phyloP scores from a whole-genome alignment of 306 rosid species.

The Cicer chorassanicum region DNA sequence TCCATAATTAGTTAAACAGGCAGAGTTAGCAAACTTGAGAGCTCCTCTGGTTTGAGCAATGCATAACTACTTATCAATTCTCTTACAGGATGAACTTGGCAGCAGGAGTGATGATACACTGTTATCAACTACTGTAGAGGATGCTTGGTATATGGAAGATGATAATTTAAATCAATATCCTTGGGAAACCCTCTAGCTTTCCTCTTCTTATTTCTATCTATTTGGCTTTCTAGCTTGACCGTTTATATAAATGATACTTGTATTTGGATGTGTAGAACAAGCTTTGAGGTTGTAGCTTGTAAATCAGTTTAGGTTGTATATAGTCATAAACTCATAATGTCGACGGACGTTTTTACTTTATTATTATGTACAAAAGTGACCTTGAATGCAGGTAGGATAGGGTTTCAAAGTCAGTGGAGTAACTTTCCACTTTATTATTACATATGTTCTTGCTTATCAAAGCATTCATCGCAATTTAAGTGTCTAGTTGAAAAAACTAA shows the following conservation, averaged over 20 bases:
- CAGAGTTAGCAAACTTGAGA: conserved; percentile 22
- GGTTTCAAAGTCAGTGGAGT: conserved; percentile 29
- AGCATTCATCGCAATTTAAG: conserved; percentile 1
- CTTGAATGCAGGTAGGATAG: conserved; percentile 21
- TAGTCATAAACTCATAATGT: background rate
- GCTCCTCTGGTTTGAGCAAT: conserved; percentile 28
- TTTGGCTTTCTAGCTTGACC: conserved; percentile 36
- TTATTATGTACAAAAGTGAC: conserved; percentile 26
- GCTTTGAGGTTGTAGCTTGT: conserved; percentile 43
- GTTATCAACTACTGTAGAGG: conserved; percentile 42
- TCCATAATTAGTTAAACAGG: conserved; percentile 1
- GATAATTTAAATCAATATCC: conserved; percentile 47
- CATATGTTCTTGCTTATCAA: background rate
- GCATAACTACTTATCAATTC: conserved; percentile 30
- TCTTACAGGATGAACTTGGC: conserved; percentile 69
- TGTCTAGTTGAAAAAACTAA: background rate
- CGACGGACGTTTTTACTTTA: background rate
- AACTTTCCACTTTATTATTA: conserved; percentile 1
- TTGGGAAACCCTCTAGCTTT: conserved; percentile 40
- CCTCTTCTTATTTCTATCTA: conserved; percentile 24
- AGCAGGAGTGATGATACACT: conserved; percentile 48
- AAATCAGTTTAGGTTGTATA: conserved; percentile 36
- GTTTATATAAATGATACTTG: conserved; percentile 27
- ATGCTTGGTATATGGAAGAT: conserved; percentile 50
- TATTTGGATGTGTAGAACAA: conserved; percentile 36